Evolutionary conservation across 73 alveolate genomes (phyloP).

Genomic region (Blepharisma japonicum): DNA sequence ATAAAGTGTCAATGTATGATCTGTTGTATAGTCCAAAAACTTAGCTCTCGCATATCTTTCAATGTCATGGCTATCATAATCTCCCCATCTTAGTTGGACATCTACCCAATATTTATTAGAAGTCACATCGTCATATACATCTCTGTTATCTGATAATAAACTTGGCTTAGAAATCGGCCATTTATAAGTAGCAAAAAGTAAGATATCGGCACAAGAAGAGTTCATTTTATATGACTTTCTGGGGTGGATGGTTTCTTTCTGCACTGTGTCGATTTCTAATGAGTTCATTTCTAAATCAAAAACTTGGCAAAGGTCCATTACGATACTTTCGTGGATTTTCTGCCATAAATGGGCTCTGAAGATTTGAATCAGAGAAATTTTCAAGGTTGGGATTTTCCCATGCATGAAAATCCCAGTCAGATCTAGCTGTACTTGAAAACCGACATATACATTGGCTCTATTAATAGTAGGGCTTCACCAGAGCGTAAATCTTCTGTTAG

Average conservation of each 20-base stretch:
- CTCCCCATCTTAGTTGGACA: constrained; percentile 99
- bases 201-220: constrained; percentile 99
- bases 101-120: constrained; percentile 99
- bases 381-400: constrained; percentile 99
- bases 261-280: constrained; percentile 98
- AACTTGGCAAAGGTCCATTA: constrained; percentile 99
- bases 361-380: constrained; percentile 97
- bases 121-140: constrained; percentile 95
- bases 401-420: constrained; percentile 99
- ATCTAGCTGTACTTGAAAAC: constrained; percentile 99
- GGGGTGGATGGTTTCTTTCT: constrained; percentile 98
- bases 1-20: constrained; percentile 92
- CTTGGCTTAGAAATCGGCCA: constrained; percentile 99
- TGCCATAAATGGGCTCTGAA: constrained; percentile 99
- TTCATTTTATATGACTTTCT: constrained; percentile 99
- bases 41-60: constrained; percentile 99
- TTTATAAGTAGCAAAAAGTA: constrained; percentile 97
- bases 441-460: constrained; percentile 99
- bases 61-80: constrained; percentile 98
- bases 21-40: constrained; percentile 99
- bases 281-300: constrained; percentile 98
- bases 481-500: constrained; percentile 99
- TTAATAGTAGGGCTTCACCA: constrained; percentile 99
- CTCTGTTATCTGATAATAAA: constrained; percentile 94
- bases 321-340: constrained; percentile 99